Conservation (phyloP, 1,139 yeast genomes). For the Sugiyamaella castrensis region DNA sequence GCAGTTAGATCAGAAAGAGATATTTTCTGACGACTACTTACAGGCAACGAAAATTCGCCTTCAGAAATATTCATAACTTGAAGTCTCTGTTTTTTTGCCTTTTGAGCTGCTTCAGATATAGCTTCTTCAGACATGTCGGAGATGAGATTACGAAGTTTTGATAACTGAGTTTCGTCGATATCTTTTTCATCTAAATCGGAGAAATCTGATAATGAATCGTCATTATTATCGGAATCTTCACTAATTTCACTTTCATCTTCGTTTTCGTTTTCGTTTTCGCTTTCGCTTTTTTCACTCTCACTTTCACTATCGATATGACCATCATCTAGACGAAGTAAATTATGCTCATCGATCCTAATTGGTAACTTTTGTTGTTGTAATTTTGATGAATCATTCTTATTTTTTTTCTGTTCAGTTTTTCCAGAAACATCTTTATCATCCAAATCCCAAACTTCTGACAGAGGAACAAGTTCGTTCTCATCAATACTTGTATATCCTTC, state of each 20-base stretch:
- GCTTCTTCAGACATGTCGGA: conserved; percentile 24
- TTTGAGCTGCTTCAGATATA: conserved; percentile 27
- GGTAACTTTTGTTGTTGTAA: conserved; percentile 1
- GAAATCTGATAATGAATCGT: conserved; percentile 29
- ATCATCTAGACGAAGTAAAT: conserved; percentile 31
- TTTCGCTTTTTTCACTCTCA: conserved; percentile 34
- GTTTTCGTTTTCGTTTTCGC: conserved; percentile 38
- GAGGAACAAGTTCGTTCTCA: conserved; percentile 67
- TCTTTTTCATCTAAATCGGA: conserved; percentile 29
- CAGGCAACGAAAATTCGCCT: conserved; percentile 68
- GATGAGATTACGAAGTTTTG: conserved; percentile 26
- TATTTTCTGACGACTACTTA: conserved; percentile 50
- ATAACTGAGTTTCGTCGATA: conserved; percentile 33
- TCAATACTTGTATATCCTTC: conserved; percentile 51
- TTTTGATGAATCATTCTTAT: conserved; percentile 6
- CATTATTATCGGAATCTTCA: conserved; percentile 28
- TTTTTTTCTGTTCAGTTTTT: conserved; percentile 23
- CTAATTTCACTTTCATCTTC: conserved; percentile 30
- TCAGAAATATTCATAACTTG: conserved; percentile 59
- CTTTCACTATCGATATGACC: conserved; percentile 63
- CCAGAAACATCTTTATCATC: conserved; percentile 47
- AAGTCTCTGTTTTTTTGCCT: conserved; percentile 41
- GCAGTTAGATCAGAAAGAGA: conserved; percentile 75
- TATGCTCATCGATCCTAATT: conserved; percentile 17
- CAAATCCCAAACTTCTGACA: conserved; percentile 86